Evolutionary conservation across 345 rosid genomes (phyloP), one percentile per base, ranked within the genome.

Genomic region (Populus euphratica): DNA sequence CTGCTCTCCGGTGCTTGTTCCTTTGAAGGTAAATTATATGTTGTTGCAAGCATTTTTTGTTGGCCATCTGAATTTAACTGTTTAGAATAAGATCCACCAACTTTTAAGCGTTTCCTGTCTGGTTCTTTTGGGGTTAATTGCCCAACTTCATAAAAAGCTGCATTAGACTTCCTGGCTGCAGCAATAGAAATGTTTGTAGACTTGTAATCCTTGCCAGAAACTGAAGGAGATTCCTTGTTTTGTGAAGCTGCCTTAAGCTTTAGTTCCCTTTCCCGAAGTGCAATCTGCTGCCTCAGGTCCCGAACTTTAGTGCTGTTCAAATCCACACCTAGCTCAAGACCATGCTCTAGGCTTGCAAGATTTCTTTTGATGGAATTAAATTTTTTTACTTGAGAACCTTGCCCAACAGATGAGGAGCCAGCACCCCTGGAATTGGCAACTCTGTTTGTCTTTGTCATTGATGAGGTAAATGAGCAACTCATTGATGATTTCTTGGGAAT

Each of bases 201-300:
- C 64, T 61, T 61, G 76, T 62, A 21, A 29, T 81, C 77, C 71
- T 52, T 81, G 47, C 61, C 62, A n/a, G 88, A 66, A 74, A 78
- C 83, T 56, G 79, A 77, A 79, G 72, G 76, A 35, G 77, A 76
- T 73, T 88, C 94, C 85, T 86, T 92, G 69, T 78, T 89, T 73
- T 87, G 92, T 83, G 82, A 90, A 49, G 86, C 81, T 49, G 88
- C 85, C 89, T 87, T 96, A 70, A 88, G 88, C 88, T 88, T 96
- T 86, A 88, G 86, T 81, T 92, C 92, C 76, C 77, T 89, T 87
- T 96, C 99, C 67, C 96, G 90, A 70, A 83, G 86, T 21, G 96
- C 97, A 88, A 96, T 96, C 92, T 91, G 94, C 90, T 90, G 96
- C 86, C 91, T 89, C 84, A 96, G 87, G 75, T 93, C 98, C 84